A percentile compares a stretch with the other conserved stretches of the same genome.
phyloP scores from a whole-genome alignment of 2,329 filamentous ascomycete genomes.

The Alternaria sp. region DNA sequence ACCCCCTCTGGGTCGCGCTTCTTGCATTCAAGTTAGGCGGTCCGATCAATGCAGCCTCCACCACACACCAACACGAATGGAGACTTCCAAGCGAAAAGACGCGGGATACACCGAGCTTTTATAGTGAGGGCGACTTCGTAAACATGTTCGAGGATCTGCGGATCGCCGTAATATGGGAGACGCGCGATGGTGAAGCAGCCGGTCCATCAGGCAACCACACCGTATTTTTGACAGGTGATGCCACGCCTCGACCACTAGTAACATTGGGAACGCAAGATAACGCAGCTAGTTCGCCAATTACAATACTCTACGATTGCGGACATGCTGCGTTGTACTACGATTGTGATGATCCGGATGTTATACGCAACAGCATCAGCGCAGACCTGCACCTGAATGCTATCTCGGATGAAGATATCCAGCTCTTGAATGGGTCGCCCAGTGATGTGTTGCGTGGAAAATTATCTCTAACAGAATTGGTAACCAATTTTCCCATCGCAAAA shows the following conservation, averaged over 20 bases:
- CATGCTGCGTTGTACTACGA: conserved; percentile 24
- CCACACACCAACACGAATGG: conserved; percentile 19
- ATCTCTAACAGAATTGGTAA: conserved; percentile 3
- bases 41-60: conserved; percentile 22
- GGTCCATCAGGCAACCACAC: conserved; percentile 15
- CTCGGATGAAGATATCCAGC: conserved; percentile 3
- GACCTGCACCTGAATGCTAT: conserved; percentile 22
- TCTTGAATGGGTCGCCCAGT: neutral
- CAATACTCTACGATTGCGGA: conserved; percentile 19
- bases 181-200: neutral
- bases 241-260: conserved; percentile 2
- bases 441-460: neutral
- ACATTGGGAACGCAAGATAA: neutral
- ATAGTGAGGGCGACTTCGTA: conserved; percentile 19
- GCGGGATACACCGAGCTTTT: neutral
- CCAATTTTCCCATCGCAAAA: neutral
- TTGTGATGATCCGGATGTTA: conserved; percentile 10
- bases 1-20: conserved; percentile 21
- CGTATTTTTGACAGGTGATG: conserved; percentile 17
- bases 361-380: conserved; percentile 17
- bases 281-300: neutral
- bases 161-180: conserved; percentile 23
- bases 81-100: neutral
- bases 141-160: conserved; percentile 18
- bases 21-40: conserved; percentile 23